Evolutionary conservation across 179 eudicot genomes (phyloP), one percentile per base, ranked within the genome.

Genomic region (Heliamphora pulchella): DNA sequence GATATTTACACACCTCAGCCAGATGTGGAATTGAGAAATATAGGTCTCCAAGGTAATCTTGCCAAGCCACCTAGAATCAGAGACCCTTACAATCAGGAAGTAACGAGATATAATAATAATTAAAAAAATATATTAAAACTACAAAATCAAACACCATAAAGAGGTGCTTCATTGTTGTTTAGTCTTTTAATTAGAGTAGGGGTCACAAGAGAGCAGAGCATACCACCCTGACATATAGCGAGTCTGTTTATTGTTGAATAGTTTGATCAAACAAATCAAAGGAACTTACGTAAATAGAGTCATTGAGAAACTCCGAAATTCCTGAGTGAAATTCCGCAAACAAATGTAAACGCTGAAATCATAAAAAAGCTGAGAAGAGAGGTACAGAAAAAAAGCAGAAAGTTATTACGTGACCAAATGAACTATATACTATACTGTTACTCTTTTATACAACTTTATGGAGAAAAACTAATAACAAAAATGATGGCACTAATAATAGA

Each of bases 1-100:
- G 39, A 31, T 31, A 31, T 31, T n/a, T 6, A 80, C 90, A 84
- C 88, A 89, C 92, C 99, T 91, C 87, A 96, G 83, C 99, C 98
- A 94, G 81, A 96, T 96, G 78, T 96, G 99, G 79, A 96, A 90
- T 87, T 96, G 99, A 63, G 98, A 94, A 81, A 96, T 96, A 84
- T 96, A 96, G 4, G 99, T 96, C 88, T 96, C 99, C 88, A 96
- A 83, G 53, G 99, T 96, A 76, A 94, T 80, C 89, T 96, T 94
- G 67, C 99, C 99, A 9, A 96, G 99, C 99, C 99, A 96, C 82
- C 99, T 96, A 88, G 81, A 77, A 71, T 80, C 72, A 79, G 18
- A 80, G 68, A 79, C 72, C 58, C 39, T 31, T 31, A 80, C 50
- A 75, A 47, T 82, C 70, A 84, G 59, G 14, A 31, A 79, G 31